These are phyloP conservation scores for Aspergillus quadricinctus DNA, from an alignment of 2,329 filamentous ascomycete species.

Conservation along the genomic window DNA sequence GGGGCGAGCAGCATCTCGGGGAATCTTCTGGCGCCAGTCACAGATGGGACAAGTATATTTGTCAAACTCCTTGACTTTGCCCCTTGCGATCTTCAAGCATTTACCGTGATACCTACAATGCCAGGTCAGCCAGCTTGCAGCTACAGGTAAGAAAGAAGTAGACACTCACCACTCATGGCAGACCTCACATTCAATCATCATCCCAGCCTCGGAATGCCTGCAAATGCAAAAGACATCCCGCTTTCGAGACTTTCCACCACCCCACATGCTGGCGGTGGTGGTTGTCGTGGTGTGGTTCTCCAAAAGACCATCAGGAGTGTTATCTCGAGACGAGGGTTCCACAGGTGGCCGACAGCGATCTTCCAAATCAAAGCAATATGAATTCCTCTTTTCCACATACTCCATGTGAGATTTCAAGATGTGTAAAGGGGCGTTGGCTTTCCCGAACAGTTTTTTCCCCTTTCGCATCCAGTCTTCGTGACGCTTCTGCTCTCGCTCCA, in stretches of 20 bases:
- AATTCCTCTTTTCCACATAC: conserved; percentile 83
- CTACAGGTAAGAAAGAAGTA: not conserved
- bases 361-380: conserved; percentile 83
- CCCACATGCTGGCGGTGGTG: conserved; percentile 27
- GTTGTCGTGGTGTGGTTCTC: conserved; percentile 29
- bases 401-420: conserved; percentile 94
- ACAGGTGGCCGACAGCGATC: conserved; percentile 87
- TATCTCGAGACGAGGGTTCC: conserved; percentile 84
- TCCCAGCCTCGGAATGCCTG: conserved; percentile 83
- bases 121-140: not conserved
- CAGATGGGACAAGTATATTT: conserved; percentile 98
- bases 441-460: conserved; percentile 96
- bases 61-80: conserved; percentile 97
- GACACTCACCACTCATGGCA: conserved; percentile 87
- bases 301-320: conserved; percentile 58
- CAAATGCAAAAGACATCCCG: conserved; percentile 96
- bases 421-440: conserved; percentile 93
- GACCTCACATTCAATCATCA: conserved; percentile 99
- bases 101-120: conserved; percentile 84
- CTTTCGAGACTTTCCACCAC: conserved; percentile 51
- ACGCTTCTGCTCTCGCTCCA: conserved; percentile 89
- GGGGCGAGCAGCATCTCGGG: conserved; percentile 88
- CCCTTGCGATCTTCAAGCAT: conserved; percentile 93
- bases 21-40: conserved; percentile 95
- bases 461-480: conserved; percentile 99